Base-by-base conservation (phyloP, 2,329 filamentous ascomycete species). In the Rugonectria rugulosa region DNA sequence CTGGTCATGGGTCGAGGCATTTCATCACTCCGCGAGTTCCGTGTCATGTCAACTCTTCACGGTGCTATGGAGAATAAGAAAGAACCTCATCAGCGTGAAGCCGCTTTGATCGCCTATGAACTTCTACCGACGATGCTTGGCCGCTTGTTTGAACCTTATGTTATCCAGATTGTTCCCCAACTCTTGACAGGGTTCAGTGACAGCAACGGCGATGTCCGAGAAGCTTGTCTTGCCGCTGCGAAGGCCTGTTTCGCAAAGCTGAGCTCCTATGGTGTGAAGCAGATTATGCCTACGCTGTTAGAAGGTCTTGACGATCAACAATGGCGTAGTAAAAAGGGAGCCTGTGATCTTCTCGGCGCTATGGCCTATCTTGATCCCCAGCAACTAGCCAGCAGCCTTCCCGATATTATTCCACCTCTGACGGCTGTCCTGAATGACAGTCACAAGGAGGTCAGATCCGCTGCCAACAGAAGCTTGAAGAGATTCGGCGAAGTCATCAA, bases 361-460 rank as follows among this genome's bases (percentile, higher is more conserved):
- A 99, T 99, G 95, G 96, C 95, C 5, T 99, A 99, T 72, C 85
- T 99, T 26, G 95, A 98, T 72, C 94, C 96, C 7, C 90, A 97
- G 63, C 95, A 99, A 73, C 84, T 99, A 15, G 92, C 95, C 1
- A 84, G 89, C 65, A 98, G 93, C 72, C 79, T 99, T 67, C 95
- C 95, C 2, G 93, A 96, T 53, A 99, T 99, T 65, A 99, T 99
- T 64, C 95, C 96, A 21, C 94, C 96, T 14, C 81, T 99, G 53
- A 98, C 96, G 1, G 88, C 89, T 40, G 95, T 98, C 4, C 79
- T 99, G 55, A 99, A 97, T 65, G 95, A 99, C 78, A 97, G 91
- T 68, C 95, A 99, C 78, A 99, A 99, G 75, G 95, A 99, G 76
- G 95, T 99, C 26, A 87, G 95, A 57, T 81, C 87, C 38, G 93